These are phyloP conservation scores for Coffea eugenioides DNA, from an alignment of 257 asterid species.

Conservation along the genomic window DNA sequence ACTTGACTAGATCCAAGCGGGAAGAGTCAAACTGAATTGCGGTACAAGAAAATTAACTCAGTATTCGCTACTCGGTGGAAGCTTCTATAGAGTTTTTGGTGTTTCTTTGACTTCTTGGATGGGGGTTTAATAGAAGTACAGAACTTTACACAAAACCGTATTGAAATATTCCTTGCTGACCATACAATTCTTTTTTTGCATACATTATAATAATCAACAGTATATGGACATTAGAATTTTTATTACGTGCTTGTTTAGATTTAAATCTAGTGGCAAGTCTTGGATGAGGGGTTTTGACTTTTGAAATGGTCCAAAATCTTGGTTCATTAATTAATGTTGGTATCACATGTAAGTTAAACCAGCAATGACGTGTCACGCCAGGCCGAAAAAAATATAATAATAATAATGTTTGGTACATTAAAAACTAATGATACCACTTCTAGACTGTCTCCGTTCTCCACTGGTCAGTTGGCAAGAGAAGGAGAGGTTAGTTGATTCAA, in stretches of 20 bases:
- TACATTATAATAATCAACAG: neutral
- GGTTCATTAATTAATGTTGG: neutral
- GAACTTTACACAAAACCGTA: neutral
- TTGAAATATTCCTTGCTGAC: neutral
- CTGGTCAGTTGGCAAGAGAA: neutral
- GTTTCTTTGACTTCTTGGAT: neutral
- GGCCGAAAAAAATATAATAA: neutral
- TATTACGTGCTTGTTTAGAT: neutral
- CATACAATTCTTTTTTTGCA: neutral
- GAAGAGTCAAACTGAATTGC: constrained; percentile 14
- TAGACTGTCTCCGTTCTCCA: neutral
- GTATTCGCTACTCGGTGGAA: neutral
- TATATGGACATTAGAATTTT: neutral
- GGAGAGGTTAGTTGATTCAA: neutral
- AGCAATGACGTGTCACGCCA: neutral
- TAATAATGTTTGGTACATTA: neutral
- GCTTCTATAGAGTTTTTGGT: neutral
- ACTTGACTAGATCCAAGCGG: neutral
- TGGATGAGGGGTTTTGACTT: neutral
- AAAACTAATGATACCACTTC: neutral
- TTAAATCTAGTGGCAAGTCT: neutral
- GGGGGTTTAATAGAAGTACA: neutral
- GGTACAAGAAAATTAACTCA: neutral
- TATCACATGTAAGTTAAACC: neutral
- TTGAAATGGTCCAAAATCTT: neutral